A percentile compares a stretch with the other conserved stretches of the same genome.
phyloP scores from a whole-genome alignment of 306 rosid species.

The Potentilla sterilis region DNA sequence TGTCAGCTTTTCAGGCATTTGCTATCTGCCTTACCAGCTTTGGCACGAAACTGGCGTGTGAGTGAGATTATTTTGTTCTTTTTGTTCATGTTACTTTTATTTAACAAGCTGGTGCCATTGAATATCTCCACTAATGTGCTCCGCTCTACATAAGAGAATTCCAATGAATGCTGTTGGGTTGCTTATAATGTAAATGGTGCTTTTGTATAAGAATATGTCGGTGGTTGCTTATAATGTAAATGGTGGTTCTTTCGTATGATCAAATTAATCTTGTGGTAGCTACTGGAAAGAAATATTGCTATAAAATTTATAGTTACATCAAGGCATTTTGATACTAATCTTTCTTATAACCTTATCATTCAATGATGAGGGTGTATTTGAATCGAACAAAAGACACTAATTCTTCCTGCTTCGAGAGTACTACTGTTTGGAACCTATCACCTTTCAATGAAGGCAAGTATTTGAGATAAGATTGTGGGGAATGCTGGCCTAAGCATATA shows the following conservation, averaged over 20 bases:
- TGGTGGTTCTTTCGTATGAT: neutral
- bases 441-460: too few relatives aligned
- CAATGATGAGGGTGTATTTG: too few relatives aligned
- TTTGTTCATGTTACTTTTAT: slow-evolving; percentile 27
- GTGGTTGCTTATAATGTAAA: slow-evolving; percentile 24
- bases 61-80: slow-evolving; percentile 39
- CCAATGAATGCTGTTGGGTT: slow-evolving; percentile 30
- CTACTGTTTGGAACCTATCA: too few relatives aligned
- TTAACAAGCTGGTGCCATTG: slow-evolving; percentile 35
- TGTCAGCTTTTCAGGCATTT: slow-evolving; percentile 95
- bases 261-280: neutral
- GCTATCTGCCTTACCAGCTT: slow-evolving; percentile 98
- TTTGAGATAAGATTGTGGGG: too few relatives aligned
- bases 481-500: too few relatives aligned
- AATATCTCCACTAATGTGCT: slow-evolving; percentile 37
- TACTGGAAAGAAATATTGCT: neutral
- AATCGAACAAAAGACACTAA: too few relatives aligned
- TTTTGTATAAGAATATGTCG: slow-evolving; percentile 29
- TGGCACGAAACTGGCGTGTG: slow-evolving; percentile 97
- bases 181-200: slow-evolving; percentile 50
- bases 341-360: too few relatives aligned
- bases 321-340: too few relatives aligned
- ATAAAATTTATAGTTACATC: neutral
- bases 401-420: neutral
- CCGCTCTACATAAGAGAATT: slow-evolving; percentile 13